These are phyloP conservation scores for Canariomyces notabilis DNA, from an alignment of 2,329 filamentous ascomycete genomes.

Conservation along the genomic window DNA sequence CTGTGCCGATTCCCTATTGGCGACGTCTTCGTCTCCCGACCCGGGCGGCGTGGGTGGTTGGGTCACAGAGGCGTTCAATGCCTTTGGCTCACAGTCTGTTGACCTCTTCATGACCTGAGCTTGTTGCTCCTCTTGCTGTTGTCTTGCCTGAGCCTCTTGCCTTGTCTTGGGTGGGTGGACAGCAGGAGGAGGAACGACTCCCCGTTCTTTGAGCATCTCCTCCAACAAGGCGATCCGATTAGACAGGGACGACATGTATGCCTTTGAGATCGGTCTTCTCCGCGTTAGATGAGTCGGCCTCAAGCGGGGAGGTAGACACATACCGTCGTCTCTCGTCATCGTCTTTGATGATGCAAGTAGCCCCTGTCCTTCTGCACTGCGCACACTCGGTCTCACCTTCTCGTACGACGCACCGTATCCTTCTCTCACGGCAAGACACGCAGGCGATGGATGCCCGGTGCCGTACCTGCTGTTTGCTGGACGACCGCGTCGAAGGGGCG, in stretches of 20 bases:
- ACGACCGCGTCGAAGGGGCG: conserved; percentile 24
- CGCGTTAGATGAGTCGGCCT: conserved; percentile 3
- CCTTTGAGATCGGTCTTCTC: conserved; percentile 50
- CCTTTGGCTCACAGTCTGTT: conserved; percentile 12
- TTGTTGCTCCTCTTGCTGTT: conserved; percentile 26
- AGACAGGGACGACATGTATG: conserved; percentile 54
- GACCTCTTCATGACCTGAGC: not conserved
- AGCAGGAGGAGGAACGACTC: conserved; percentile 45
- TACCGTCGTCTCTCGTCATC: conserved; percentile 52
- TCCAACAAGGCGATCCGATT: conserved; percentile 49
- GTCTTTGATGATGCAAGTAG: conserved; percentile 51
- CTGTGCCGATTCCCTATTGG: conserved; percentile 26
- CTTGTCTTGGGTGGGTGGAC: conserved; percentile 49
- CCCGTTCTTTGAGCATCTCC: conserved; percentile 45
- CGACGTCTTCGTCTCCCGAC: conserved; percentile 32
- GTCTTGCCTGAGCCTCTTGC: conserved; percentile 34
- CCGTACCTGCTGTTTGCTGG: conserved; percentile 35
- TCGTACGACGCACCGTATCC: conserved; percentile 48
- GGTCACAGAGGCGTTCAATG: conserved; percentile 22
- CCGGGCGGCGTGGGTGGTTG: conserved; percentile 24
- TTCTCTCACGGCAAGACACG: conserved; percentile 45
- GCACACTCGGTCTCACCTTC: conserved; percentile 46
- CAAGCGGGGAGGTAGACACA: conserved; percentile 16
- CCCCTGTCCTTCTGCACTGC: conserved; percentile 47
- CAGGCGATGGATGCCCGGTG: conserved; percentile 52